A percentile compares a stretch with the other conserved stretches of the same genome.
Conservation (phyloP, 1,284 basidiomycete genomes). For the Thecaphora thlaspeos region DNA sequence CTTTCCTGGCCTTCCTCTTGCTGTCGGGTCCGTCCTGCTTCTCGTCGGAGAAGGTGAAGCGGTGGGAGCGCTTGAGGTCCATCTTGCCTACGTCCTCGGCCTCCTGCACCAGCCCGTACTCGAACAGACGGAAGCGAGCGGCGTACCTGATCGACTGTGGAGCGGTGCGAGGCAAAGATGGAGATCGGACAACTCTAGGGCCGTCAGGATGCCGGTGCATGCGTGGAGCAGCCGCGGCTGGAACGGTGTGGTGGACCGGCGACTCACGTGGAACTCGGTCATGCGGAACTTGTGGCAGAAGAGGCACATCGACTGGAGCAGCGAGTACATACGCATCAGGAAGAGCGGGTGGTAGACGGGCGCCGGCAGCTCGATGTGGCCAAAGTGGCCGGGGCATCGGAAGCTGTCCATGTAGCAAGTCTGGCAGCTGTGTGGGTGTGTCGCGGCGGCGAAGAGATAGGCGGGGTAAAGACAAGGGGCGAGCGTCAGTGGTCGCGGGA, state of each 20-base stretch:
- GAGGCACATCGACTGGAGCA: conserved; percentile 86
- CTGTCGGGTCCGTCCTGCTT: neutral
- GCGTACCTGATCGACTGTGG: neutral
- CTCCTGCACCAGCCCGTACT: conserved; percentile 82
- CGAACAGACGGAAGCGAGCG: conserved; percentile 83
- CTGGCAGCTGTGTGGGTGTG: conserved; percentile 86
- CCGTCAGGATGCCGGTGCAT: conserved; percentile 52
- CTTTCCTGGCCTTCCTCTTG: neutral
- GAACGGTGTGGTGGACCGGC: too few relatives aligned
- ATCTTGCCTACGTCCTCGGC: conserved; percentile 72
- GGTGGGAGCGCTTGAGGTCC: conserved; percentile 18
- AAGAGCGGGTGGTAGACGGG: conserved; percentile 97
- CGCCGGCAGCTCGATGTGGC: conserved; percentile 94
- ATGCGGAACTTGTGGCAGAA: conserved; percentile 94
- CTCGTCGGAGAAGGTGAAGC: conserved; percentile 10
- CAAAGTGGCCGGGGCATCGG: conserved; percentile 96
- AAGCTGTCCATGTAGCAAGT: conserved; percentile 90
- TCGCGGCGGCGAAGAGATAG: too few relatives aligned
- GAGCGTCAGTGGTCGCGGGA: too few relatives aligned
- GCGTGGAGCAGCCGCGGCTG: conserved; percentile 47
- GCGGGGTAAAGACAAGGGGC: too few relatives aligned
- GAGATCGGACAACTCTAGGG: conserved; percentile 17
- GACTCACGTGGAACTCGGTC: conserved; percentile 62
- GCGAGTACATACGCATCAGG: conserved; percentile 85
- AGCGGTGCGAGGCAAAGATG: neutral